Percentiles rank a stretch among this genome's conserved stretches.
Conservation (phyloP, 805 yeast species). For the Metschnikowia anglica region DNA sequence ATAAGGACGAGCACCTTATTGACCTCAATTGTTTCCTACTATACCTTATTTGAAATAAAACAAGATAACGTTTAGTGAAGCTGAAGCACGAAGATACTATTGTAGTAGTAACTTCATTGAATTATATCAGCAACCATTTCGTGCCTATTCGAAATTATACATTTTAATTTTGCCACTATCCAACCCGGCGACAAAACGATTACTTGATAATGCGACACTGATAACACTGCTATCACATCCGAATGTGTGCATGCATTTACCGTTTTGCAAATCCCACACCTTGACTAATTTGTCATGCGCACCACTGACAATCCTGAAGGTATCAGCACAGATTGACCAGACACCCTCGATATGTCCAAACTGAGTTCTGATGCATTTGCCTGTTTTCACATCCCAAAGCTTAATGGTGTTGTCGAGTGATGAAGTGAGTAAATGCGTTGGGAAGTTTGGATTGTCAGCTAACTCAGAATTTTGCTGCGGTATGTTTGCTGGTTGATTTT, state of each 20-base stretch:
- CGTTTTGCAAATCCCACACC: slow-evolving; percentile 95
- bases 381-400: slow-evolving; percentile 85
- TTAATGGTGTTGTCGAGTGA: slow-evolving; percentile 92
- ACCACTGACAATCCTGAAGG: slow-evolving; percentile 90
- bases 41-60: not conserved
- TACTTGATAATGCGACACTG: slow-evolving; percentile 85
- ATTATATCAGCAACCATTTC: no score
- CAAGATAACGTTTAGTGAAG: not conserved
- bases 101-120: no score
- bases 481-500: not conserved
- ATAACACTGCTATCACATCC: slow-evolving; percentile 60
- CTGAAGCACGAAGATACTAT: not conserved
- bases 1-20: no score
- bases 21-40: not conserved
- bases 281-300: slow-evolving; percentile 88
- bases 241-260: slow-evolving; percentile 91
- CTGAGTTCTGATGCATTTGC: slow-evolving; percentile 87
- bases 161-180: slow-evolving; percentile 86
- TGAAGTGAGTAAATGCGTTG: slow-evolving; percentile 82
- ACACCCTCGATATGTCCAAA: slow-evolving; percentile 99
- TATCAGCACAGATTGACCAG: slow-evolving; percentile 95
- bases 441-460: slow-evolving; percentile 42
- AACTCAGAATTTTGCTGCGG: not conserved
- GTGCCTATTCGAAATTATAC: slow-evolving; percentile 36
- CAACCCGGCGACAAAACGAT: slow-evolving; percentile 85